Evolutionary conservation across 768 basidiomycete genomes (phyloP).

Genomic region (Rhizopogon sp.): DNA sequence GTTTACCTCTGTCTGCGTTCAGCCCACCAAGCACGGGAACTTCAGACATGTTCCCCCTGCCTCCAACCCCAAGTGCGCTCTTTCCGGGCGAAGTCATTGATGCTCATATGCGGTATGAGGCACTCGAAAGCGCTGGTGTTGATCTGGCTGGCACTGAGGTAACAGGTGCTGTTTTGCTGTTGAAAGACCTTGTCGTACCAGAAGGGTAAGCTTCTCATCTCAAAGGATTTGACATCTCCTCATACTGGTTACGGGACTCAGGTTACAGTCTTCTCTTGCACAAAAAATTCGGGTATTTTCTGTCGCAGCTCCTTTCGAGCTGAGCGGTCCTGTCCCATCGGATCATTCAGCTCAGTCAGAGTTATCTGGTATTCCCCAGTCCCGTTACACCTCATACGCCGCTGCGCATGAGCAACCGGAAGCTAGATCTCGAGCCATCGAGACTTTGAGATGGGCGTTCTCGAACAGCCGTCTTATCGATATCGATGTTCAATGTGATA

Average conservation of each 20-base stretch:
- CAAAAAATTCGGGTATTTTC: constrained; percentile 29
- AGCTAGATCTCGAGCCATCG: constrained; percentile 41
- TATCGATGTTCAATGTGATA: constrained; percentile 56
- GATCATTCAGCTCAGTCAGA: constrained; percentile 31
- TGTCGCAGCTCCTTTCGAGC: constrained; percentile 54
- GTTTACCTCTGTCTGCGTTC: constrained; percentile 73
- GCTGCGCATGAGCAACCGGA: constrained; percentile 34
- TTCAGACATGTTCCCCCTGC: constrained; percentile 61
- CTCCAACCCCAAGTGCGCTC: constrained; percentile 62
- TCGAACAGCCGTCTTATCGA: constrained; percentile 60
- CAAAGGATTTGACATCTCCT: neutral
- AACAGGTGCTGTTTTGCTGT: constrained; percentile 30
- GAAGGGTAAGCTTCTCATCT: neutral
- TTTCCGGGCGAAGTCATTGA: constrained; percentile 65
- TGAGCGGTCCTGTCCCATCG: constrained; percentile 42
- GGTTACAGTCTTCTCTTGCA: neutral
- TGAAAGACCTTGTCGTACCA: neutral
- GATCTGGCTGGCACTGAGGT: constrained; percentile 24
- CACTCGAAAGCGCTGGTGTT: neutral
- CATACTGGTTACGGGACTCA: constrained; percentile 3
- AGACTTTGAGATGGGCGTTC: constrained; percentile 63
- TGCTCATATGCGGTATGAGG: constrained; percentile 54
- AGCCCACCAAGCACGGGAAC: constrained; percentile 64
- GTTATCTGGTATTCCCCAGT: constrained; percentile 37
- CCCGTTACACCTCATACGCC: constrained; percentile 55